Base-by-base conservation (phyloP, 306 rosid genomes). In the Castanea sativa region DNA sequence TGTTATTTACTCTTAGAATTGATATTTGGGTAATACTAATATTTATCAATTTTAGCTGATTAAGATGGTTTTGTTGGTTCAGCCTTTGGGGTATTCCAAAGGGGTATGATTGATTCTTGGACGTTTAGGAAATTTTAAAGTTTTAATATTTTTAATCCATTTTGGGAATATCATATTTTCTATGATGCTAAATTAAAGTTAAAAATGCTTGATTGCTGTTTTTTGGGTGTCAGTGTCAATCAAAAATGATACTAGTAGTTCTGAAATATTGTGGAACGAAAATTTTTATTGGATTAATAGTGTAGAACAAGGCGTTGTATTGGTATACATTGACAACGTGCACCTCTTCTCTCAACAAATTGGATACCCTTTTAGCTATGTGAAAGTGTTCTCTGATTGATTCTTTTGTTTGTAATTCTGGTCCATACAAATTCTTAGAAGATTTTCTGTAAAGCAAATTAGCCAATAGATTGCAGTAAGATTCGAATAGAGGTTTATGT, bases 141-240 rank as follows among this genome's bases (percentile, higher is more conserved):
- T 76, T 78, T 69, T 73, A 73, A 78, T 57, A 74, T 63, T 80
- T 74, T 60, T 11, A 80, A 68, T 71, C 71, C 52, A 78, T 69
- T 57, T 67, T 55, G 32, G 49, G 73, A 78, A 76, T 57, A 75
- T 68, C 75, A 25, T 76, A 65, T 73, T 83, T 76, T 55, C 21
- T 64, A 57, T 20, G 61, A 45, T 23, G 11, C 27, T 20, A 14
- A 11, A 18, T 16, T 15, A 5, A 25, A 43, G 21, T 27, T 8
- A 12, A 30, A 27, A 12, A 25, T 33, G n/a, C 45, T 55, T 56
- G 49, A 30, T 41, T 58, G 76, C 81, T 49, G 8, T 33, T 30
- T 52, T 5, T 15, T 64, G 20, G 3, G 21, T 67, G 30, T 76
- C 61, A 60, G 21, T 6, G 10, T 76, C 63, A 32, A 51, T 29